Evolutionary conservation across 805 yeast genomes (phyloP).

Genomic region (Suhomyces faveliae): DNA sequence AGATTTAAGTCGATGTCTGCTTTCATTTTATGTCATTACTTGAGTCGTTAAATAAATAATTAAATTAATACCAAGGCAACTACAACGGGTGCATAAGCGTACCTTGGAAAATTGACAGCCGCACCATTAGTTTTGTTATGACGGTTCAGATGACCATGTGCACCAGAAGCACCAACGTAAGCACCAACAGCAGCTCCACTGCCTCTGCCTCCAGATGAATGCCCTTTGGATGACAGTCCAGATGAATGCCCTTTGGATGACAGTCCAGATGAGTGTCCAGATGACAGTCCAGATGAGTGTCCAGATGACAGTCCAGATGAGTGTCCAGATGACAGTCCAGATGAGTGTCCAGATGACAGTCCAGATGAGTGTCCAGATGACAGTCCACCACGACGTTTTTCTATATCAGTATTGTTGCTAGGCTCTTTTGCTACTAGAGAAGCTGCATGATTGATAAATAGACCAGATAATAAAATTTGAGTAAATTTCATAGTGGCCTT

Average conservation of each 20-base stretch:
- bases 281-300: neutral
- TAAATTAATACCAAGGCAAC: neutral
- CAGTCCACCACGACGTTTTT: neutral
- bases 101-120: neutral
- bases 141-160: neutral
- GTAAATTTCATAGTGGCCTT: neutral
- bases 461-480: neutral
- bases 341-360: neutral
- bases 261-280: neutral
- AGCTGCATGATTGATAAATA: neutral
- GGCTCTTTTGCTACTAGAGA: neutral
- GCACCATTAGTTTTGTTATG: neutral
- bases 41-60: neutral
- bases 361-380: neutral
- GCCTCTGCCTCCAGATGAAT: neutral
- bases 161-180: constrained; percentile 1
- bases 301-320: neutral
- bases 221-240: neutral
- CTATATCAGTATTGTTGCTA: neutral
- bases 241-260: neutral
- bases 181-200: constrained; percentile 3
- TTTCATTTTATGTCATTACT: too few relatives aligned
- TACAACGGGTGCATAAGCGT: neutral
- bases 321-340: neutral
- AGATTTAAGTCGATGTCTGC: too few relatives aligned